Evolutionary conservation across 768 basidiomycete genomes (phyloP).

Genomic region (Boletus barrowsii): DNA sequence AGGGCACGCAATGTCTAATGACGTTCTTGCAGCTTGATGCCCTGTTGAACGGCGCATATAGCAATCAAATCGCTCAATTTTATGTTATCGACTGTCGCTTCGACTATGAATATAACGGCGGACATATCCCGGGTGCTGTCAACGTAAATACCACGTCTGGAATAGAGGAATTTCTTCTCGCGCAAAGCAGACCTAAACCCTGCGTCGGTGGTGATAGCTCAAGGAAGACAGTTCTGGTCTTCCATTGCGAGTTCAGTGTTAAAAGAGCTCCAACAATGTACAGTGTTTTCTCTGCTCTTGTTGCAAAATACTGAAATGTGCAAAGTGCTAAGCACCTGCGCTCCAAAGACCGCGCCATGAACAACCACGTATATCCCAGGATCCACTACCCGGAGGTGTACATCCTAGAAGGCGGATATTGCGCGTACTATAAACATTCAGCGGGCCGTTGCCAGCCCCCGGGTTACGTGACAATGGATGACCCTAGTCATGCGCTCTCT

Average conservation of each 20-base stretch:
- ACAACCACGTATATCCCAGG: constrained; percentile 85
- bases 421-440: constrained; percentile 73
- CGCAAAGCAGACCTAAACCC: constrained; percentile 56
- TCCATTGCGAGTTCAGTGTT: constrained; percentile 97
- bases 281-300: constrained; percentile 28
- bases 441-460: constrained; percentile 71
- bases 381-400: constrained; percentile 97
- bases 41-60: constrained; percentile 73
- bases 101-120: constrained; percentile 93
- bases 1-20: neutral
- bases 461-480: constrained; percentile 93
- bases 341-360: constrained; percentile 83
- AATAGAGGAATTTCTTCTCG: constrained; percentile 80
- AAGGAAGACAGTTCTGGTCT: constrained; percentile 83
- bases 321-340: constrained; percentile 89
- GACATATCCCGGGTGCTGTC: constrained; percentile 88
- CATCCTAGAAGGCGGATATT: constrained; percentile 95
- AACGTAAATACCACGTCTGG: constrained; percentile 82
- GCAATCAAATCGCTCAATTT: constrained; percentile 60
- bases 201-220: constrained; percentile 70
- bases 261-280: constrained; percentile 97
- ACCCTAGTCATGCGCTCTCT: constrained; percentile 76
- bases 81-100: constrained; percentile 95
- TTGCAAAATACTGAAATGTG: constrained; percentile 4
- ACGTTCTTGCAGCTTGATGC: constrained; percentile 58